Conservation (phyloP, 768 basidiomycete genomes). For the Tricholoma terreum region DNA sequence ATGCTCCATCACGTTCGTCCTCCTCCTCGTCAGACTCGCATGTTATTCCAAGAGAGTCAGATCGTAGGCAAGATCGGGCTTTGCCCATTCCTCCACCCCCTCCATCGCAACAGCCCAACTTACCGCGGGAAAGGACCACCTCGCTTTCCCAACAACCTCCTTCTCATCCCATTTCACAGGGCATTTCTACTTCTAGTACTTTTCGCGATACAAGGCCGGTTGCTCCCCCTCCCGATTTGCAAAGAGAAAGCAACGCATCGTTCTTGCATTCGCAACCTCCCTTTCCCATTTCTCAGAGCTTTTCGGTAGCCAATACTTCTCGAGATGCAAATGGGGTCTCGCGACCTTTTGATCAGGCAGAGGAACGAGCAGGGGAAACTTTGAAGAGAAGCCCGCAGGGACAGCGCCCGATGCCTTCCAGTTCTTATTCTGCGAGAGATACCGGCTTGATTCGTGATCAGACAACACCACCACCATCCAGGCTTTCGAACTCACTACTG, state of each 20-base stretch:
- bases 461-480: not conserved
- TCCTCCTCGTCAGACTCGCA: conserved; percentile 1
- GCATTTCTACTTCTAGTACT: not conserved
- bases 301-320: not conserved
- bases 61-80: conserved; percentile 3
- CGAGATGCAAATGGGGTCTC: not conserved
- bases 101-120: not conserved
- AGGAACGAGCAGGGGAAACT: not conserved
- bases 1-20: not conserved
- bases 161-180: not conserved
- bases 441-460: not conserved
- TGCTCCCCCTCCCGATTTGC: not conserved
- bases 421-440: not conserved
- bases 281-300: not conserved
- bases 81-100: conserved; percentile 6
- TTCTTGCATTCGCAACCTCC: not conserved
- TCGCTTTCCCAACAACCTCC: conserved; percentile 10
- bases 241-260: not conserved
- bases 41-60: not conserved
- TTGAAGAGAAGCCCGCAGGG: conserved; percentile 1
- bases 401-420: conserved; percentile 1
- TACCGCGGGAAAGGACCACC: conserved; percentile 9
- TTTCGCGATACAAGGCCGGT: conserved; percentile 5
- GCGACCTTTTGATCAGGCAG: not conserved
- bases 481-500: not conserved